A percentile compares a stretch with the other conserved stretches of the same genome.
These are phyloP conservation scores for Carallia brachiata DNA, from an alignment of 345 rosid genomes.

Conservation along the genomic window DNA sequence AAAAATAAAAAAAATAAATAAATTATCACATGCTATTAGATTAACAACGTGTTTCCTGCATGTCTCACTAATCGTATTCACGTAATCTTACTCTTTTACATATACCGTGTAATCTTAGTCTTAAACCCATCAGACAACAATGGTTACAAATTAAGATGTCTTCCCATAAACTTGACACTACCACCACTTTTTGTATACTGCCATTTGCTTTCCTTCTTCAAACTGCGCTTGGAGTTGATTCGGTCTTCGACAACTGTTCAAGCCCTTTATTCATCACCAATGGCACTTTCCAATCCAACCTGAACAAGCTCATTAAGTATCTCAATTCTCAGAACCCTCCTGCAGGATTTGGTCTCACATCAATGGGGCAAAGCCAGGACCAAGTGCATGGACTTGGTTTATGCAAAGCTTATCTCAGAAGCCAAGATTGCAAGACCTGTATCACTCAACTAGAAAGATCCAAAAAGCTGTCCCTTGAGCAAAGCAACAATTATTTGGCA, in stretches of 20 bases:
- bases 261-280: constrained; percentile 35
- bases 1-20: too few species aligned
- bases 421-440: constrained; percentile 47
- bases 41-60: too few species aligned
- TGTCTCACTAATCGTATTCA: too few species aligned
- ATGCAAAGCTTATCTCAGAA: constrained; percentile 58
- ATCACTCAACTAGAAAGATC: constrained; percentile 40
- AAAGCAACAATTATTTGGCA: constrained; percentile 53
- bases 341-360: constrained; percentile 41
- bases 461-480: constrained; percentile 43
- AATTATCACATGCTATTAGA: too few species aligned
- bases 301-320: constrained; percentile 32
- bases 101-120: neutral
- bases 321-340: constrained; percentile 45
- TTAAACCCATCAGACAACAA: neutral
- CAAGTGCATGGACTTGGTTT: constrained; percentile 43
- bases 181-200: neutral
- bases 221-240: constrained; percentile 19
- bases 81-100: neutral
- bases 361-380: constrained; percentile 12
- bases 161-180: neutral
- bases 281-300: constrained; percentile 43
- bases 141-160: constrained; percentile 18
- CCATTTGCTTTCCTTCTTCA: constrained; percentile 14
- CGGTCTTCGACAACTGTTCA: constrained; percentile 47